These are phyloP conservation scores for Marasmius fiardii DNA, from an alignment of 1,284 basidiomycete species.

Conservation along the genomic window DNA sequence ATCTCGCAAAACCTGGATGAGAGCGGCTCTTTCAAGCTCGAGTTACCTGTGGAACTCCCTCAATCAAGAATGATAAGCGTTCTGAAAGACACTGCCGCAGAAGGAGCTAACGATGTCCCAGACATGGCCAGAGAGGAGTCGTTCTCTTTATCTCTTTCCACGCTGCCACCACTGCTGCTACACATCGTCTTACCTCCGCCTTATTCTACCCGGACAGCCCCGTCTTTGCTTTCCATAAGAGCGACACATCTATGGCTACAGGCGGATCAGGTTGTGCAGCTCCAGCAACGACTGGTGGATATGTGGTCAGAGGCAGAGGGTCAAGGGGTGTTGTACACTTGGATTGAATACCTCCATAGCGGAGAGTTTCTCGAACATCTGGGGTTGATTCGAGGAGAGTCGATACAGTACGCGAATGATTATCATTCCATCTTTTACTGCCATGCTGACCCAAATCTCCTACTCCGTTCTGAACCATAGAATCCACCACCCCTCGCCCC, in stretches of 20 bases:
- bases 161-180: constrained; percentile 62
- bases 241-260: constrained; percentile 62
- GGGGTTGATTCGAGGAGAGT: constrained; percentile 28
- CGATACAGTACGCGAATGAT: constrained; percentile 26
- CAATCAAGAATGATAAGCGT: constrained; percentile 35
- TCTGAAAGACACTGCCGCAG: constrained; percentile 12
- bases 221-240: constrained; percentile 51
- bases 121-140: background rate
- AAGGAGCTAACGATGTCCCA: background rate
- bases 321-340: constrained; percentile 60
- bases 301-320: constrained; percentile 65
- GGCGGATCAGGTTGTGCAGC: constrained; percentile 20
- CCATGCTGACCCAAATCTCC: too few species aligned
- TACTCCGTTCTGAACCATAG: constrained; percentile 27
- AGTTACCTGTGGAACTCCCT: constrained; percentile 61
- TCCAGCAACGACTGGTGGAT: constrained; percentile 39
- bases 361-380: constrained; percentile 54
- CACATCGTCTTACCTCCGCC: constrained; percentile 48
- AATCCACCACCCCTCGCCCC: constrained; percentile 53
- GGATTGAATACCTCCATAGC: constrained; percentile 67
- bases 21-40: constrained; percentile 43
- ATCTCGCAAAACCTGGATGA: constrained; percentile 38
- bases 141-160: constrained; percentile 29
- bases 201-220: constrained; percentile 56
- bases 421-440: background rate